Conservation (phyloP, 78 protist species). For the Acrasis kona region DNA sequence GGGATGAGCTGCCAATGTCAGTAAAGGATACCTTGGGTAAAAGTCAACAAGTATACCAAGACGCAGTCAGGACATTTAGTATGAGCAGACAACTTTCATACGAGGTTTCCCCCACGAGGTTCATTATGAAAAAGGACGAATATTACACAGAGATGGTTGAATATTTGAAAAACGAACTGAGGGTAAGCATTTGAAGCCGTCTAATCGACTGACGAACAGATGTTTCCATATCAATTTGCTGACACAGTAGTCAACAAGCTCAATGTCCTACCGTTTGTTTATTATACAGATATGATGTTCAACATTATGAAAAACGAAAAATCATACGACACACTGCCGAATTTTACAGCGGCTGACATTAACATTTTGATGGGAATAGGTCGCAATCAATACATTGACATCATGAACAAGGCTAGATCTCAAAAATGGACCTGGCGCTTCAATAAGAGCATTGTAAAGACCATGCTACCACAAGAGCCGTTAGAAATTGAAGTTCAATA, state of each 20-base stretch:
- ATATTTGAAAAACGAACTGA: background rate
- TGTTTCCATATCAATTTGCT: constrained; percentile 57
- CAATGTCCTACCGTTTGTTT: constrained; percentile 17
- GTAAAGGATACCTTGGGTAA: background rate
- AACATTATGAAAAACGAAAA: constrained; percentile 16
- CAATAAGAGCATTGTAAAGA: background rate
- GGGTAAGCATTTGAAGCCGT: background rate
- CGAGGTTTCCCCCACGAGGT: background rate
- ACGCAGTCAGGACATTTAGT: background rate
- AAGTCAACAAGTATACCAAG: background rate
- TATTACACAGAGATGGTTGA: background rate
- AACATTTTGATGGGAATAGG: constrained; percentile 50
- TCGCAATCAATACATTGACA: constrained; percentile 54
- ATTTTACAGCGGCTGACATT: constrained; percentile 66
- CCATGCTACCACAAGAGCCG: background rate
- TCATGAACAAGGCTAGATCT: constrained; percentile 28
- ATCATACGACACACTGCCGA: constrained; percentile 66
- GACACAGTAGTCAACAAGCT: constrained; percentile 2
- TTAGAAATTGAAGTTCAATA: background rate
- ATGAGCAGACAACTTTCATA: background rate
- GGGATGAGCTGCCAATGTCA: background rate
- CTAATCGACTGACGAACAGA: constrained; percentile 13
- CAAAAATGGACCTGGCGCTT: constrained; percentile 12
- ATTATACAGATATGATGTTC: constrained; percentile 32
- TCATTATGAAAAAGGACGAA: background rate